Percentiles rank a stretch among this genome's conserved stretches.
Evolutionary conservation across 805 yeast species (phyloP).

Genomic region (Danielia oregonensis): DNA sequence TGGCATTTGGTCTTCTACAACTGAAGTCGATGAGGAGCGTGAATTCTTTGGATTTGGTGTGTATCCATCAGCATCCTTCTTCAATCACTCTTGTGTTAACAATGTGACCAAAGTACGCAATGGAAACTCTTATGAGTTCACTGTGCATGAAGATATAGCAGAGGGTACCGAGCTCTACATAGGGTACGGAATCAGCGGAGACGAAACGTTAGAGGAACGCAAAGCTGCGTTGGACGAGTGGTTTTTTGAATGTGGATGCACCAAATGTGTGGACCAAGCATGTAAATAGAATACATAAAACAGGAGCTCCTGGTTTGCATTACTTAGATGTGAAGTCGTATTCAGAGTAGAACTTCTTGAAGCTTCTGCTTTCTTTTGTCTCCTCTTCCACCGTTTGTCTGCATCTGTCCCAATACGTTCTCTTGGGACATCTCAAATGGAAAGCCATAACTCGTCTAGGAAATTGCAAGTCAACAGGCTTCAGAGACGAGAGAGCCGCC

Average conservation of each 20-base stretch:
- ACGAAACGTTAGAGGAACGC: slow-evolving; percentile 40
- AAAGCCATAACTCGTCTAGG: slow-evolving; percentile 77
- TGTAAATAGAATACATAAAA: not conserved
- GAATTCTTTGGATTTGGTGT: slow-evolving; percentile 61
- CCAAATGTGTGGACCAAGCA: slow-evolving; percentile 31
- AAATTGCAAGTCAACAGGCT: slow-evolving; percentile 69
- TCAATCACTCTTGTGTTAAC: slow-evolving; percentile 66
- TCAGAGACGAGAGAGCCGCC: slow-evolving; percentile 18
- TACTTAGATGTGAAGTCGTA: slow-evolving; percentile 48
- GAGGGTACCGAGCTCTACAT: slow-evolving; percentile 53
- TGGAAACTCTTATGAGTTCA: slow-evolving; percentile 35
- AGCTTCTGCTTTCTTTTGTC: slow-evolving; percentile 54
- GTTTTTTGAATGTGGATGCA: slow-evolving; percentile 59
- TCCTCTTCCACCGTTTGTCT: slow-evolving; percentile 63
- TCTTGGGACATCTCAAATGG: slow-evolving; percentile 54
- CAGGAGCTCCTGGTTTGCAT: too few relatives aligned
- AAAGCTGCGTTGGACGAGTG: slow-evolving; percentile 45
- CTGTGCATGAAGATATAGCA: slow-evolving; percentile 35
- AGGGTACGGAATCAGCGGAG: slow-evolving; percentile 52
- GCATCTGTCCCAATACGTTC: slow-evolving; percentile 77
- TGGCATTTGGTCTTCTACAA: slow-evolving; percentile 56
- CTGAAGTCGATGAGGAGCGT: slow-evolving; percentile 38
- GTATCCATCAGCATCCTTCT: slow-evolving; percentile 60
- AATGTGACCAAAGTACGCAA: slow-evolving; percentile 43
- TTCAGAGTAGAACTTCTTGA: slow-evolving; percentile 51